These are phyloP conservation scores for Serendipita sp. DNA, from an alignment of 768 basidiomycete species.

Conservation along the genomic window DNA sequence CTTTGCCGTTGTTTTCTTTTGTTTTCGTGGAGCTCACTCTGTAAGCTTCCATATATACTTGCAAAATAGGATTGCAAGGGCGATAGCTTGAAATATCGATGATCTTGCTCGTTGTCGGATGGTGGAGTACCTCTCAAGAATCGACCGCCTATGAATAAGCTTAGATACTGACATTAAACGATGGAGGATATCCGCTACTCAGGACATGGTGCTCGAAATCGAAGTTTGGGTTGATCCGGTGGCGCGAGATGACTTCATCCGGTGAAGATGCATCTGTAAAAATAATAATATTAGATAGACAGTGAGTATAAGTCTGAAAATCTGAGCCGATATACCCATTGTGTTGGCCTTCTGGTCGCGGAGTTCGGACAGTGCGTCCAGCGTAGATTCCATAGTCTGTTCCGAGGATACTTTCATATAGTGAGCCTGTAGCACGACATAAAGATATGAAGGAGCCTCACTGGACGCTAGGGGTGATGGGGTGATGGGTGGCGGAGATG, in stretches of 20 bases:
- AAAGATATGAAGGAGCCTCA: too few species aligned
- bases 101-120: not conserved
- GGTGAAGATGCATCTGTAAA: too few species aligned
- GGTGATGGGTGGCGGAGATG: not conserved
- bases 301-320: too few species aligned
- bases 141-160: not conserved
- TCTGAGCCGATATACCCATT: too few species aligned
- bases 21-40: not conserved
- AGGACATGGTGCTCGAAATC: not conserved
- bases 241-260: not conserved
- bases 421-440: too few species aligned
- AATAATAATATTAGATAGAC: too few species aligned
- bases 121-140: not conserved
- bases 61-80: constrained; percentile 1
- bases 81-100: not conserved
- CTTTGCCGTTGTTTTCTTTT: not conserved
- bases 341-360: not conserved
- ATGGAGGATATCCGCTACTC: not conserved
- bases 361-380: not conserved
- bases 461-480: not conserved
- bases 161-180: not conserved
- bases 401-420: not conserved
- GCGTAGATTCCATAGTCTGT: not conserved
- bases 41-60: not conserved
- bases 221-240: not conserved